These are phyloP conservation scores for Scheffersomyces titani DNA, from an alignment of 1,139 yeast genomes.

Conservation along the genomic window DNA sequence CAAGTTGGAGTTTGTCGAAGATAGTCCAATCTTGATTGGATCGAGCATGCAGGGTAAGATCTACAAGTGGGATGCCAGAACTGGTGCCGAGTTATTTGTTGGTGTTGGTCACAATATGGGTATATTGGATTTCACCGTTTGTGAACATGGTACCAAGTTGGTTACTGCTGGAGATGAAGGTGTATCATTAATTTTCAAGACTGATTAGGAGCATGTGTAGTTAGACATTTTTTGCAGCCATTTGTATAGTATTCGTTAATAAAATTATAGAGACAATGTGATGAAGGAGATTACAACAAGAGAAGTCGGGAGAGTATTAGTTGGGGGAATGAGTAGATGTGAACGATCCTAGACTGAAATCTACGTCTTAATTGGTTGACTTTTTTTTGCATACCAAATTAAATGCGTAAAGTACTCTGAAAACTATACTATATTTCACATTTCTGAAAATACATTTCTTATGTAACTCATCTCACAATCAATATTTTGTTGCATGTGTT, in stretches of 20 bases:
- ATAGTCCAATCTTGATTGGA: slow-evolving; percentile 62
- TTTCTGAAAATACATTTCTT: too few species aligned
- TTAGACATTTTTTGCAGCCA: background rate
- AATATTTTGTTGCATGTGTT: too few species aligned
- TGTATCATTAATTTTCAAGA: slow-evolving; percentile 71
- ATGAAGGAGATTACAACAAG: background rate
- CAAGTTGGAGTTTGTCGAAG: slow-evolving; percentile 64
- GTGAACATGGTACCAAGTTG: slow-evolving; percentile 63
- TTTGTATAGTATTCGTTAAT: background rate
- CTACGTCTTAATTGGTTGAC: too few species aligned
- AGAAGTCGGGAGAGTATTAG: background rate
- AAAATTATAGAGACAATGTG: background rate
- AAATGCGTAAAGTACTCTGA: too few species aligned
- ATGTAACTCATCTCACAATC: too few species aligned
- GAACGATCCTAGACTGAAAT: too few species aligned
- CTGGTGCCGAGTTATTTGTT: slow-evolving; percentile 71
- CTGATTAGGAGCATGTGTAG: background rate
- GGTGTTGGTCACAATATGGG: slow-evolving; percentile 96
- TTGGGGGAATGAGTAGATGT: background rate
- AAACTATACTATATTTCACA: too few species aligned
- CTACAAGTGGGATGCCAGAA: slow-evolving; percentile 86
- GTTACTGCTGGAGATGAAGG: slow-evolving; percentile 99
- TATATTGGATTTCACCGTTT: slow-evolving; percentile 73
- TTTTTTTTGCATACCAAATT: too few species aligned
- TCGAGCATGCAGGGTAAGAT: slow-evolving; percentile 84